Base-by-base conservation (phyloP, 768 basidiomycete species). In the Leccinum truebloodii region DNA sequence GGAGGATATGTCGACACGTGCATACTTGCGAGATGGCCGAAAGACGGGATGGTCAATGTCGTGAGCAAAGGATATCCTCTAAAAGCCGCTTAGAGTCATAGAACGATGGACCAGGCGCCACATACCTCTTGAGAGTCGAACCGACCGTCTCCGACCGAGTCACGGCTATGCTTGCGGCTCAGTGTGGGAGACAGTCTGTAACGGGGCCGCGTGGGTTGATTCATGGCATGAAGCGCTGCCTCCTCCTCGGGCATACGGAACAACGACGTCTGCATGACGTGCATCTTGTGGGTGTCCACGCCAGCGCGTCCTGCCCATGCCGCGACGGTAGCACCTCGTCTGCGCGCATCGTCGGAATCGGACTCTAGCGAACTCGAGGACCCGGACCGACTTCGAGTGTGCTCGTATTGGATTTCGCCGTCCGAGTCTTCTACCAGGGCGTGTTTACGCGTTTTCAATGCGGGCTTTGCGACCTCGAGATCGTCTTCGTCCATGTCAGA, bases 1-100 rank as follows among this genome's bases (percentile, higher is more conserved):
- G 10, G 86, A 83, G 2, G 86, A 81, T 57, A 78, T 81, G 41
- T 86, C 86, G 13, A 94, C 88, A 20, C 89, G 84, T 13, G 89
- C 83, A 68, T 92, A 94, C 72, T 94, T 94, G 62, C 89, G 80
- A 18, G 88, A 83, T n/a, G 90, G 91, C 2, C 86, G 83, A 67
- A 86, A 85, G n/a, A 82, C 71, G 13, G 84, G 81, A 48, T 86
- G 84, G 54, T 87, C 86, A 12, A 88, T 80, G 67, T 88, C 82
- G 58, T 88, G 83, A 52, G 86, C 91, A 74, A 94, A 94, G 14
- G 92, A 94, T 37, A 88, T 75, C 54, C 91, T 86, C 92, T 94
- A 62, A 26, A 64, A 57, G 55, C 30, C 16, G 55, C 32, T 55
- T 48, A 55, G 58, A 55, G 58, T 35, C 39, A 32, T 22, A 57